Conservation (phyloP, 2,329 filamentous ascomycete species). For the Penicillium rolfsii region DNA sequence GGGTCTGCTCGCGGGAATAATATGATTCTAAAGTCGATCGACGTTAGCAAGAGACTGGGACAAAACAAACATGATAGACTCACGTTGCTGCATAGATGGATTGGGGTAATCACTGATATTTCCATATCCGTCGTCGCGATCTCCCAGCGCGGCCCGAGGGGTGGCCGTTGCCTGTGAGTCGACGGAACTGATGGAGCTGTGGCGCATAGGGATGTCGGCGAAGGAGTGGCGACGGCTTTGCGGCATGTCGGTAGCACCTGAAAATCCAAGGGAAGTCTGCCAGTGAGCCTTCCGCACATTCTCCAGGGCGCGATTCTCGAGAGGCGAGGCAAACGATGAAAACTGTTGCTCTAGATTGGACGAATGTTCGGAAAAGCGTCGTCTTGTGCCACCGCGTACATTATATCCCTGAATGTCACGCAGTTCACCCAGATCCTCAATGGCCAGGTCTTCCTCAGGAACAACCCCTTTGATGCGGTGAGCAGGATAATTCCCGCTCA, state of each 20-base stretch:
- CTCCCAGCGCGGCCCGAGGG: constrained; percentile 42
- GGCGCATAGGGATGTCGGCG: constrained; percentile 54
- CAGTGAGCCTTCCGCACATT: constrained; percentile 53
- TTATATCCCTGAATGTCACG: constrained; percentile 46
- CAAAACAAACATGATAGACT: constrained; percentile 35
- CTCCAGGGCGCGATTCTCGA: constrained; percentile 51
- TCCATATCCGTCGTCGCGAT: constrained; percentile 44
- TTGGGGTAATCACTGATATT: constrained; percentile 43
- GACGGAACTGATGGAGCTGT: constrained; percentile 45
- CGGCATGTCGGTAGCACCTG: constrained; percentile 49
- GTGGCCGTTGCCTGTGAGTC: constrained; percentile 24
- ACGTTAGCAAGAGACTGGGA: neutral
- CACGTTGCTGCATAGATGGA: constrained; percentile 47
- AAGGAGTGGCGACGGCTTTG: constrained; percentile 58
- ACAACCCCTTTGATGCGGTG: constrained; percentile 48
- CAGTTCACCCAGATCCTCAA: constrained; percentile 51
- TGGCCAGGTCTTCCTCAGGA: constrained; percentile 50
- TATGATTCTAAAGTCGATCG: constrained; percentile 44
- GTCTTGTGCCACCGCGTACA: constrained; percentile 41
- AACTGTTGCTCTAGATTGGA: constrained; percentile 48
- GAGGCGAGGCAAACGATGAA: constrained; percentile 36
- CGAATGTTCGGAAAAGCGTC: constrained; percentile 52
- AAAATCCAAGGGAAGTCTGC: constrained; percentile 56
- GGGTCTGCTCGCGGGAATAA: constrained; percentile 45
- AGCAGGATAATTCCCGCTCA: constrained; percentile 36